These are phyloP conservation scores for Cercophora scortea DNA, from an alignment of 495 filamentous ascomycete genomes.

Conservation along the genomic window DNA sequence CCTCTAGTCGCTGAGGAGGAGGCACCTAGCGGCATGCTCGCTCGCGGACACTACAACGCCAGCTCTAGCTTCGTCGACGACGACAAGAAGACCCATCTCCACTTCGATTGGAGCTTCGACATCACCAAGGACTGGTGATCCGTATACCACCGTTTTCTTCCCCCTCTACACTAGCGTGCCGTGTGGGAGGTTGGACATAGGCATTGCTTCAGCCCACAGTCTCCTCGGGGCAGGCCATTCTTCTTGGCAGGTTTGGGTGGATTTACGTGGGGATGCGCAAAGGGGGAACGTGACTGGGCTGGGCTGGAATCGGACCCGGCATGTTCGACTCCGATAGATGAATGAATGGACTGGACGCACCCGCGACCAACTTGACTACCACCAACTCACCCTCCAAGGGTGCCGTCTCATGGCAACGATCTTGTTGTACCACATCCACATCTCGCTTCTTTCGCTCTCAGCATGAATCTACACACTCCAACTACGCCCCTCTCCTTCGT, in stretches of 20 bases:
- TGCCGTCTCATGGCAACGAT: no score
- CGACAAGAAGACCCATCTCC: constrained; percentile 74
- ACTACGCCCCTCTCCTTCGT: no score
- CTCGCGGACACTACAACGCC: constrained; percentile 79
- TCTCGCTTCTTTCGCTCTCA: no score
- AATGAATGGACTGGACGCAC: not conserved
- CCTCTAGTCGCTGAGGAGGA: constrained; percentile 73
- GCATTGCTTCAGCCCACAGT: no score
- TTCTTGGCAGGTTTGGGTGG: not conserved
- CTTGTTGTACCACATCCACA: no score
- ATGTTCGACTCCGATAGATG: not conserved
- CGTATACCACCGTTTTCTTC: no score
- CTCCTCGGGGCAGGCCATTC: no score
- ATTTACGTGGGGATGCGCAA: not conserved
- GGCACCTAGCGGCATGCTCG: constrained; percentile 82
- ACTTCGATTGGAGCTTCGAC: constrained; percentile 91
- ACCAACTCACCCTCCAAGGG: no score
- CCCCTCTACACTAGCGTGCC: no score
- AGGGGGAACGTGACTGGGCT: not conserved
- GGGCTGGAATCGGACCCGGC: not conserved
- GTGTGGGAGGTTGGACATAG: no score
- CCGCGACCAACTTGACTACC: no score
- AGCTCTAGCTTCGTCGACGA: constrained; percentile 86
- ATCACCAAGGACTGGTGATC: constrained; percentile 88
- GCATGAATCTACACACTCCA: no score